phyloP scores from a whole-genome alignment of 257 asterid genomes.

The Linderniella brevidens region DNA sequence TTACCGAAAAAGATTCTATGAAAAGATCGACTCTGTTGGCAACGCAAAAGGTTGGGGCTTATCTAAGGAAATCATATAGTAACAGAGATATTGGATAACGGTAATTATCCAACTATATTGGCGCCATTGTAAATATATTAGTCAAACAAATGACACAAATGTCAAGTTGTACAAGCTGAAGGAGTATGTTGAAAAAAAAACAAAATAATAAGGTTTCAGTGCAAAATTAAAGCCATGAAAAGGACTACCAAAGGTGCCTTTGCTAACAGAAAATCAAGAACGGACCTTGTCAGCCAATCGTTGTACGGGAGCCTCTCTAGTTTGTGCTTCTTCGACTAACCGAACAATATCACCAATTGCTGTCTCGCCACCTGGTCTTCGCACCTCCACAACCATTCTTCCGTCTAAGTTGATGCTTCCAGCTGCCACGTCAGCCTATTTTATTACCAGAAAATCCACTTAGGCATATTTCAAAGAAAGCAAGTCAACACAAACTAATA shows the following conservation, averaged over 20 bases:
- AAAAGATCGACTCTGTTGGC: neutral
- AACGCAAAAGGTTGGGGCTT: too few species aligned
- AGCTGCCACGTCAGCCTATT: conserved; percentile 92
- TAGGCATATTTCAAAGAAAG: conserved; percentile 10
- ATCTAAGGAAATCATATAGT: too few species aligned
- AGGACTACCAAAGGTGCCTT: too few species aligned
- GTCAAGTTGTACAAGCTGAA: too few species aligned
- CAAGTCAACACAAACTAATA: conserved; percentile 11
- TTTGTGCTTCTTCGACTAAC: conserved; percentile 95
- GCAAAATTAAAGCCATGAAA: too few species aligned
- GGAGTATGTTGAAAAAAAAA: too few species aligned
- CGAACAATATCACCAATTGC: conserved; percentile 93
- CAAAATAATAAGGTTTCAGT: too few species aligned
- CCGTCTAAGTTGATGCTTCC: conserved; percentile 96
- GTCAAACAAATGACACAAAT: too few species aligned
- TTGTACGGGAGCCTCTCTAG: conserved; percentile 97
- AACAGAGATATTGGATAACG: too few species aligned
- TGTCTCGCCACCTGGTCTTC: conserved; percentile 95
- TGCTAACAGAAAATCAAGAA: neutral
- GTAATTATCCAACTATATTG: too few species aligned
- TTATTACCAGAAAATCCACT: conserved; percentile 15
- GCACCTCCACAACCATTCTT: conserved; percentile 78
- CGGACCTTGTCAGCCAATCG: conserved; percentile 93
- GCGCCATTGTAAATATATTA: too few species aligned
- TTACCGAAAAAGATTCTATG: neutral